Percentiles rank a stretch among this genome's conserved stretches.
Evolutionary conservation across 1,284 basidiomycete species (phyloP).

Genomic region (Mycena citricolor): DNA sequence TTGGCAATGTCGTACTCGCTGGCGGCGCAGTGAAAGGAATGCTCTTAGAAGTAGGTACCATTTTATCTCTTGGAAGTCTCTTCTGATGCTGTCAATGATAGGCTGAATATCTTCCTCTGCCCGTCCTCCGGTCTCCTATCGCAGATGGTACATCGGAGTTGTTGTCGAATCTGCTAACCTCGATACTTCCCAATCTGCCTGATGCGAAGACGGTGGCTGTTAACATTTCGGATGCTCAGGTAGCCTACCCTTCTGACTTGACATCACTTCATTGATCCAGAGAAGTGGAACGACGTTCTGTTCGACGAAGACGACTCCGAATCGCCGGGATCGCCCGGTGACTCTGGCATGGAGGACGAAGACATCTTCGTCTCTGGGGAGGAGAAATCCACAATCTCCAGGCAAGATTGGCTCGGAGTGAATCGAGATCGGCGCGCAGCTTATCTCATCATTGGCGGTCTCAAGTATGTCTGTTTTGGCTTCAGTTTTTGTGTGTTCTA

Average conservation of each 20-base stretch:
- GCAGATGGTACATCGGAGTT: constrained; percentile 67
- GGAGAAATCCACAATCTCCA: constrained; percentile 32
- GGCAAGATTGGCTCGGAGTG: constrained; percentile 69
- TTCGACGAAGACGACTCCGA: constrained; percentile 71
- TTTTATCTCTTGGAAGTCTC: neutral
- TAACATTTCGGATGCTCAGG: constrained; percentile 68
- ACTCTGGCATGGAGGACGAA: constrained; percentile 50
- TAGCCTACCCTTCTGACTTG: too few species aligned
- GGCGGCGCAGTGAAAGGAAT: constrained; percentile 75
- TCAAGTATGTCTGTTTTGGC: too few species aligned
- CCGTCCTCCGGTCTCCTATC: constrained; percentile 56
- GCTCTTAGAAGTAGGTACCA: constrained; percentile 66
- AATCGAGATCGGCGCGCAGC: constrained; percentile 76
- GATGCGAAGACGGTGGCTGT: constrained; percentile 73
- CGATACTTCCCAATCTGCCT: constrained; percentile 66
- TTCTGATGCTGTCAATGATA: constrained; percentile 29
- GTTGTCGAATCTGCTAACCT: constrained; percentile 68
- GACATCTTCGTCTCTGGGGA: constrained; percentile 34
- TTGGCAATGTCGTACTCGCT: constrained; percentile 71
- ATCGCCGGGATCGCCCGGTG: too few species aligned
- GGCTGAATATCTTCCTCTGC: constrained; percentile 77
- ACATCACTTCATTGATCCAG: too few species aligned
- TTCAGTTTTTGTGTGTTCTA: too few species aligned
- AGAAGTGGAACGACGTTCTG: constrained; percentile 76
- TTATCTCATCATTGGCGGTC: constrained; percentile 73